Base-by-base conservation (phyloP, 75 land plant genomes). In the Picea sitchensis region DNA sequence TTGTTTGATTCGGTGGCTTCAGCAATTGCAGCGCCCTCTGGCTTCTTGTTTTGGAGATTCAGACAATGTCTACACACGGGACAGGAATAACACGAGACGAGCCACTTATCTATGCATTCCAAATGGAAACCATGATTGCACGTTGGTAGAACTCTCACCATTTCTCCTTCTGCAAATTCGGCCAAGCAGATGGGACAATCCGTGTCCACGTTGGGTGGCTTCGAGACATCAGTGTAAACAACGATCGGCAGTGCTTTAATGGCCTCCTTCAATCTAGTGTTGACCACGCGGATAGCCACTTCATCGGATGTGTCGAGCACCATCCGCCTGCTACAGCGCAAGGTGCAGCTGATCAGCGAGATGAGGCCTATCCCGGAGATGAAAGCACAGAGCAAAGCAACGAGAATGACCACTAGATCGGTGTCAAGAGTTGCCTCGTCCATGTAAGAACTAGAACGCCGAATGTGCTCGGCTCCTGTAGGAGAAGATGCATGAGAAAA, bases 321-420 rank as follows among this genome's bases (percentile, higher is more conserved):
- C 36, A 67, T 59, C 41, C 65, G 59, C 38, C 81, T 79, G n/a
- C 81, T 47, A 58, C 85, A 75, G 34, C 87, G 85, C 86, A 89
- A 85, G 67, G 90, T 87, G 88, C 92, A 92, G 67, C 92, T 88
- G 6, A 88, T 91, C 63, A 92, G 81, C 26, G 88, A 87, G 71
- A 82, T 83, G 78, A 92, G 85, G 62, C 92, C 92, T 57, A 91
- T 85, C 58, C 88, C 87, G 82, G 88, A 91, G 58, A 92, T 85
- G 5, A 92, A 83, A 4, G 95, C 93, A 77, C 90, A 92, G 61
- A 92, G 87, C 73, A 92, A 85, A 14, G 90, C 94, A 13, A 93
- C 91, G 65, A 92, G 85, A 78, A 92, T 91, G 36, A 92, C 84
- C 11, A 91, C 89, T 59, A 88, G 84, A 85, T 92, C 89, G 58